Evolutionary conservation across 1,139 yeast species (phyloP), one percentile per base, ranked within the genome.

Genomic region (Starmera stellimalicola): DNA sequence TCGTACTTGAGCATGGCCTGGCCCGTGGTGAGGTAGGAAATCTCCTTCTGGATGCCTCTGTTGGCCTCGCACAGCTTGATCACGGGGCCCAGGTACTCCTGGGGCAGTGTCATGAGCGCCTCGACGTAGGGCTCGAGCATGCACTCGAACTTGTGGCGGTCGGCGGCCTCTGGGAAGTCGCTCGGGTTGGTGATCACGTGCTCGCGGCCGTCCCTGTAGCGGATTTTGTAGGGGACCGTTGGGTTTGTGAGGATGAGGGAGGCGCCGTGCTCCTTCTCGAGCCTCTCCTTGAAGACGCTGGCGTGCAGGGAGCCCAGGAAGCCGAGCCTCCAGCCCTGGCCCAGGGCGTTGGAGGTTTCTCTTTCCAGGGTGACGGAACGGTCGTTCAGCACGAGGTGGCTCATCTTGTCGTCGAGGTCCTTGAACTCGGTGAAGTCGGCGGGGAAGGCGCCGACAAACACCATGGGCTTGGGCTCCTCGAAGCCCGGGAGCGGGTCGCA

Each of bases 401-500:
- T 83, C 56, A 91, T 77, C 54, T 87, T 83, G 47, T 91, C 97
- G 50, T 91, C 95, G 65, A 91, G 68, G 26, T 75, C 80, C 40
- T 82, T 83, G 54, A 88, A 91, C 47, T 88, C 95, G 1, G 81
- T 72, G 5, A 95, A 95, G 52, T 88, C 95, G 0, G 95, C 93
- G 0, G 98, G 98, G 49, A 87, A 91, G 0, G 98, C 98, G 7
- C 98, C 98, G 29, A 91, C 94, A 56, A 88, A 91, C 6, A 91
- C 97, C 97, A 91, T 91, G 2, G 98, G 96, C 54, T 91, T 88
- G 1, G 94, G 88, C 47, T 85, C 96, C 55, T 88, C 96, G 56
- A 91, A 91, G 0, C 97, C 97, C 1, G 95, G 95, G 19, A 91
- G 63, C 1, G 95, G 79, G 38, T 77, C 82, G 2, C 83, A 74